These are phyloP conservation scores for Neltuma alba DNA, from an alignment of 306 rosid genomes.

Conservation along the genomic window DNA sequence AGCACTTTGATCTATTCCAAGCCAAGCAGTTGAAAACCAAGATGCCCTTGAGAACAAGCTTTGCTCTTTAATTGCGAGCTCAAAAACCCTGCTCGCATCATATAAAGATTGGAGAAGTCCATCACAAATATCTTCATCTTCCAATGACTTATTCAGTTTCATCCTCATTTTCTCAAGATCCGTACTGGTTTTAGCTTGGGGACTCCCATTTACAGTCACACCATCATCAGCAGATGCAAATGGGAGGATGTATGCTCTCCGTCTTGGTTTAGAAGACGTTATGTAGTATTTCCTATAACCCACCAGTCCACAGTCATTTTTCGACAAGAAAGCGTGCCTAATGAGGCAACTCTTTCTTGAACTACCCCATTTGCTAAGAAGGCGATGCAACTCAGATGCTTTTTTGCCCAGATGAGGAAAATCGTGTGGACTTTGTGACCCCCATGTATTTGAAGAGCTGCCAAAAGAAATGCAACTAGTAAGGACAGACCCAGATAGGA, in stretches of 20 bases:
- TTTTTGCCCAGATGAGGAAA: slow-evolving; percentile 46
- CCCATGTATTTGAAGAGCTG: slow-evolving; percentile 59
- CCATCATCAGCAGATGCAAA: slow-evolving; percentile 82
- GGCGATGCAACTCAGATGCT: slow-evolving; percentile 47
- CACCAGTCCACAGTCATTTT: slow-evolving; percentile 34
- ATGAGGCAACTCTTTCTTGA: slow-evolving; percentile 65
- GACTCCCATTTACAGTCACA: slow-evolving; percentile 75
- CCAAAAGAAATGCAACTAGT: slow-evolving; percentile 31
- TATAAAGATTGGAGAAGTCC: slow-evolving; percentile 85
- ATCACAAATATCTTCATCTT: slow-evolving; percentile 65
- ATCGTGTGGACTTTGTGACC: slow-evolving; percentile 34
- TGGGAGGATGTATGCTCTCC: slow-evolving; percentile 42
- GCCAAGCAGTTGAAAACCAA: slow-evolving; percentile 91
- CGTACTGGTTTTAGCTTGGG: slow-evolving; percentile 61
- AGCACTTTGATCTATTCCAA: slow-evolving; percentile 85
- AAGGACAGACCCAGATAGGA: slow-evolving; percentile 17
- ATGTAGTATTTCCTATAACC: slow-evolving; percentile 53
- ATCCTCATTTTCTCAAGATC: slow-evolving; percentile 73
- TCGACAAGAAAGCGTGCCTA: slow-evolving; percentile 47
- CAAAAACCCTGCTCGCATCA: slow-evolving; percentile 93
- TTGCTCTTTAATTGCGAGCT: slow-evolving; percentile 81
- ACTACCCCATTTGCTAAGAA: slow-evolving; percentile 63
- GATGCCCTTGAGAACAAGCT: slow-evolving; percentile 52
- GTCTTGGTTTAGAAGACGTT: slow-evolving; percentile 49
- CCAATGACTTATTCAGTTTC: slow-evolving; percentile 69